These are phyloP conservation scores for Dryadomyces quercus-mongolicae DNA, from an alignment of 2,329 filamentous ascomycete species.

Conservation along the genomic window DNA sequence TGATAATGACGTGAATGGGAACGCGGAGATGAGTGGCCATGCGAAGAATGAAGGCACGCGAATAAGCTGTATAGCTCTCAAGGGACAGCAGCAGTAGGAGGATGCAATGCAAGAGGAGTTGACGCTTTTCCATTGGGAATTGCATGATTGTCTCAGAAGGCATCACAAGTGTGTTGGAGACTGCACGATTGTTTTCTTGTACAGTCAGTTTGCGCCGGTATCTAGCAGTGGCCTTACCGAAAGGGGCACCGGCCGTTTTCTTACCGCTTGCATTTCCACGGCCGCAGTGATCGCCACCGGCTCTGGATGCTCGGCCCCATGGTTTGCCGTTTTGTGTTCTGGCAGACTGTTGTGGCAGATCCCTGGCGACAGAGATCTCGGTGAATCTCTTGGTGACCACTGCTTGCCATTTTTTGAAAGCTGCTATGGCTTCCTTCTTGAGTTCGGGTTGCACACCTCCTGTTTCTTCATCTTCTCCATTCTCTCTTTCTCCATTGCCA, in stretches of 20 bases:
- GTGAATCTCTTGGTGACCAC: constrained; percentile 57
- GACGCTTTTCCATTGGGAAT: constrained; percentile 48
- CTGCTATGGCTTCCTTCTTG: constrained; percentile 54
- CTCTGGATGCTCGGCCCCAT: neutral
- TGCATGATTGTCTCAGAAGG: constrained; percentile 22
- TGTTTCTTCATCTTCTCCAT: constrained; percentile 43
- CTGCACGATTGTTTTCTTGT: neutral
- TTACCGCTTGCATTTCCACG: neutral
- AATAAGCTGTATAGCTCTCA: constrained; percentile 65
- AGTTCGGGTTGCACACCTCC: constrained; percentile 39
- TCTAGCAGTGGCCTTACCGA: neutral
- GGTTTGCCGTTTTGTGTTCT: constrained; percentile 1
- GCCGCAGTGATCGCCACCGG: neutral
- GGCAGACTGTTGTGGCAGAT: constrained; percentile 17
- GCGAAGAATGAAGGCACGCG: constrained; percentile 58
- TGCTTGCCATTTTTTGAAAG: constrained; percentile 73
- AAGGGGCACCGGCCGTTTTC: neutral
- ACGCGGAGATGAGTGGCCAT: constrained; percentile 61
- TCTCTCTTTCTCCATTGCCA: neutral
- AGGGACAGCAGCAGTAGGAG: constrained; percentile 64
- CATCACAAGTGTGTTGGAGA: neutral
- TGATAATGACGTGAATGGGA: constrained; percentile 48
- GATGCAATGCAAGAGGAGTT: constrained; percentile 58
- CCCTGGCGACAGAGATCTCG: constrained; percentile 47
- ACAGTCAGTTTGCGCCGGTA: neutral